Evolutionary conservation across 805 yeast genomes (phyloP).

Genomic region (Millerozyma acaciae): DNA sequence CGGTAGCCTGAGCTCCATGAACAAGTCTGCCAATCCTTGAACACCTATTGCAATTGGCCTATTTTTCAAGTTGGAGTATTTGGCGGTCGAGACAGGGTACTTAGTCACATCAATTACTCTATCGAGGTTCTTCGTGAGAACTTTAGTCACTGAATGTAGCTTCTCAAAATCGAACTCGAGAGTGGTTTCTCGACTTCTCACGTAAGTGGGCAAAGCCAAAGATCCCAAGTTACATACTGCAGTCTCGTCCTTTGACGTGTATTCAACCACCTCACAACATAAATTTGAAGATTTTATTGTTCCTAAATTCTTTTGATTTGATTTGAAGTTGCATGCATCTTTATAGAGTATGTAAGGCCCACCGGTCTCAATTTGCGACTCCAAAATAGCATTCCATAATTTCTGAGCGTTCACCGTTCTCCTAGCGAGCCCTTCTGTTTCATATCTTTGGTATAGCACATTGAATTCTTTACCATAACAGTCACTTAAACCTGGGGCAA

Average conservation of each 20-base stretch:
- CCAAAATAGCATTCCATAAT: conserved; percentile 84
- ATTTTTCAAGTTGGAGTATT: conserved; percentile 70
- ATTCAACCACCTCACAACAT: conserved; percentile 93
- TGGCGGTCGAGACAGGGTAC: conserved; percentile 81
- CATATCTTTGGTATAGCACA: conserved; percentile 67
- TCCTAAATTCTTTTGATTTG: conserved; percentile 91
- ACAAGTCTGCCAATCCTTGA: conserved; percentile 93
- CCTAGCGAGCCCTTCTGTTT: conserved; percentile 60
- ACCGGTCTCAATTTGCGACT: conserved; percentile 95
- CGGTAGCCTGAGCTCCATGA: conserved; percentile 74
- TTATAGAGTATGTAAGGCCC: conserved; percentile 93
- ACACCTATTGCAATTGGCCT: conserved; percentile 97
- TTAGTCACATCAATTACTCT: conserved; percentile 77
- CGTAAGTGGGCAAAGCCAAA: conserved; percentile 78
- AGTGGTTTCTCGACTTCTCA: conserved; percentile 41
- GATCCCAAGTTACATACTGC: conserved; percentile 96
- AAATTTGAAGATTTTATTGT: conserved; percentile 88
- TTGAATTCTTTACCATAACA: conserved; percentile 83
- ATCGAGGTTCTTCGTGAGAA: conserved; percentile 74
- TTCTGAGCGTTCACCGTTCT: conserved; percentile 78
- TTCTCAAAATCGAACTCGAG: conserved; percentile 65
- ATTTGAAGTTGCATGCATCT: conserved; percentile 83
- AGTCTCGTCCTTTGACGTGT: conserved; percentile 85
- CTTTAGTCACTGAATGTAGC: conserved; percentile 74
- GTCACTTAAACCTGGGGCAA: conserved; percentile 81